Conservation (phyloP, 2,329 filamentous ascomycete species). For the Cryphonectria japonica region DNA sequence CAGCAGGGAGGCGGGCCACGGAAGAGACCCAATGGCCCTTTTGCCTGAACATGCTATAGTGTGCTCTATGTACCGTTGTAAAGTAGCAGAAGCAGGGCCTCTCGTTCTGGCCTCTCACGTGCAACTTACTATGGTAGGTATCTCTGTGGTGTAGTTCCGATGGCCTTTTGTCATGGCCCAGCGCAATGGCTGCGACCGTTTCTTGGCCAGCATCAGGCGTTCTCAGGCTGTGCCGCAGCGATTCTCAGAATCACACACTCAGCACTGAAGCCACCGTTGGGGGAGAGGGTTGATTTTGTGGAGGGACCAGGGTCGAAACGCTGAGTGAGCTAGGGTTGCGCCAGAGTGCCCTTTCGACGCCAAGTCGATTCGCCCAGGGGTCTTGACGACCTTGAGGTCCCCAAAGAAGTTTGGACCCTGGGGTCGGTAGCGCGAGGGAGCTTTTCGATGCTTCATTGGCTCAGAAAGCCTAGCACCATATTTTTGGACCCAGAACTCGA, state of each 20-base stretch:
- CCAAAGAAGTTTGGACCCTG: not conserved
- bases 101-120: not conserved
- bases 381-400: not conserved
- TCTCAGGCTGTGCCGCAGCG: not conserved
- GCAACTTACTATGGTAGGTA: not conserved
- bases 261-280: not conserved
- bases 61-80: not conserved
- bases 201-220: not conserved
- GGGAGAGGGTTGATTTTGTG: not conserved
- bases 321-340: not conserved
- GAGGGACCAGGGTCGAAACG: constrained; percentile 11
- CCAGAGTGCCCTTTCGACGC: not conserved
- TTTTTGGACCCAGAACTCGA: not conserved
- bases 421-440: not conserved
- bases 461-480: not conserved
- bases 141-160: not conserved
- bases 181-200: not conserved
- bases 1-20: not conserved
- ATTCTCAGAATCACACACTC: not conserved
- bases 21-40: not conserved
- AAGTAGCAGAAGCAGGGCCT: not conserved
- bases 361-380: constrained; percentile 10
- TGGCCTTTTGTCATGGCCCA: not conserved
- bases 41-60: not conserved
- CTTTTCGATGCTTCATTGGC: not conserved